Conservation (phyloP, 1,284 basidiomycete species). For the Tilletiaria anomala region DNA sequence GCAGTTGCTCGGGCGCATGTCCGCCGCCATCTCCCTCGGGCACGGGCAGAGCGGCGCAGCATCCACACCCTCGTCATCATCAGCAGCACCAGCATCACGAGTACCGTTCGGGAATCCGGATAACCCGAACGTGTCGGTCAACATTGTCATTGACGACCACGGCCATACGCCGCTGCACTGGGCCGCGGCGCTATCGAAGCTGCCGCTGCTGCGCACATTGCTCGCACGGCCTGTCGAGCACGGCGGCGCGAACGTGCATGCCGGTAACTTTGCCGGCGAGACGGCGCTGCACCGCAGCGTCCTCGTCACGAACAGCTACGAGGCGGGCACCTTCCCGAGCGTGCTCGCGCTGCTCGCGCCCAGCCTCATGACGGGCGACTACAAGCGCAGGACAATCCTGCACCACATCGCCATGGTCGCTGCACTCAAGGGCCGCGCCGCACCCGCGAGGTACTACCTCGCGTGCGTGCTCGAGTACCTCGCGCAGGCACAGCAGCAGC, state of each 20-base stretch:
- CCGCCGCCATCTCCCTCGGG: too few relatives aligned
- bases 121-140: too few relatives aligned
- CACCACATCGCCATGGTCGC: conserved; percentile 87
- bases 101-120: too few relatives aligned
- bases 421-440: conserved; percentile 71
- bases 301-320: conserved; percentile 73
- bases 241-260: conserved; percentile 31
- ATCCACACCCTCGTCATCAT: too few relatives aligned
- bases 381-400: conserved; percentile 72
- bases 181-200: conserved; percentile 56
- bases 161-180: conserved; percentile 89
- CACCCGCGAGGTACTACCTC: conserved; percentile 77
- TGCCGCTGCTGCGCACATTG: not conserved
- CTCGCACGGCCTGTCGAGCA: conserved; percentile 3
- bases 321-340: conserved; percentile 54
- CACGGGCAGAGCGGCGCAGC: too few relatives aligned
- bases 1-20: too few relatives aligned
- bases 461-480: conserved; percentile 75
- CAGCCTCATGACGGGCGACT: conserved; percentile 78
- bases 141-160: conserved; percentile 61
- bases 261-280: conserved; percentile 71
- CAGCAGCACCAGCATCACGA: too few relatives aligned
- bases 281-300: conserved; percentile 85
- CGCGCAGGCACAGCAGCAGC: too few relatives aligned
- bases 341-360: conserved; percentile 53